These are phyloP conservation scores for Staphylotrichum longicolle DNA, from an alignment of 495 filamentous ascomycete species.

Conservation along the genomic window DNA sequence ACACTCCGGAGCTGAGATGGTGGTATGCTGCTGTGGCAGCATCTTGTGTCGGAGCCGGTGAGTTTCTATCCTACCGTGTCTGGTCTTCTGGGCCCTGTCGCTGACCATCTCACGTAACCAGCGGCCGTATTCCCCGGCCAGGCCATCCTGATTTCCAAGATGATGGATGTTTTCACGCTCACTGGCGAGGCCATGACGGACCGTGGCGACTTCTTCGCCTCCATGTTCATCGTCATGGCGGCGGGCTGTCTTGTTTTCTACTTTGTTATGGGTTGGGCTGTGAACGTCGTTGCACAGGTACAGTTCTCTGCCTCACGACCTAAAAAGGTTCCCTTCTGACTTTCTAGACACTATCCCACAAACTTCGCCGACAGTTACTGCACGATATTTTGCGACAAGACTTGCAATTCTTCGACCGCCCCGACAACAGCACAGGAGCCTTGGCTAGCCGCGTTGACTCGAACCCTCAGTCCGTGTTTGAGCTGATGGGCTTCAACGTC, in stretches of 20 bases:
- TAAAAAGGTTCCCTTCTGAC: neutral
- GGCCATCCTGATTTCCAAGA: constrained; percentile 35
- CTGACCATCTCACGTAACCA: neutral
- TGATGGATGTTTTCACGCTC: constrained; percentile 37
- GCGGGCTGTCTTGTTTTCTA: constrained; percentile 44
- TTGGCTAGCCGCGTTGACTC: constrained; percentile 59
- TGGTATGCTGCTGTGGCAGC: constrained; percentile 10
- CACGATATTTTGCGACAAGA: constrained; percentile 86
- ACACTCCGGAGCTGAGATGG: constrained; percentile 20
- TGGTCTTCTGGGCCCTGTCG: neutral
- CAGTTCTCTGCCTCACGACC: neutral
- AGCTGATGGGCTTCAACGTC: constrained; percentile 79
- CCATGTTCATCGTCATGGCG: constrained; percentile 57
- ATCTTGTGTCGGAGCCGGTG: constrained; percentile 19
- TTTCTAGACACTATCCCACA: constrained; percentile 59
- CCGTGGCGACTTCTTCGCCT: constrained; percentile 50
- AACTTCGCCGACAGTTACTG: constrained; percentile 72
- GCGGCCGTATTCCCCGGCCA: constrained; percentile 37
- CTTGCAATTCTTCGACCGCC: constrained; percentile 74
- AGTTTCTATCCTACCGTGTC: neutral
- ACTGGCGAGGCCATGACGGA: constrained; percentile 27
- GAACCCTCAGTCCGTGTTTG: constrained; percentile 67
- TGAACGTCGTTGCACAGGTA: constrained; percentile 39
- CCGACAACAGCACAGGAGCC: constrained; percentile 80
- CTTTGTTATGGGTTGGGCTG: constrained; percentile 43